Evolutionary conservation across 345 rosid species (phyloP).

Genomic region (Gossypium raimondii): DNA sequence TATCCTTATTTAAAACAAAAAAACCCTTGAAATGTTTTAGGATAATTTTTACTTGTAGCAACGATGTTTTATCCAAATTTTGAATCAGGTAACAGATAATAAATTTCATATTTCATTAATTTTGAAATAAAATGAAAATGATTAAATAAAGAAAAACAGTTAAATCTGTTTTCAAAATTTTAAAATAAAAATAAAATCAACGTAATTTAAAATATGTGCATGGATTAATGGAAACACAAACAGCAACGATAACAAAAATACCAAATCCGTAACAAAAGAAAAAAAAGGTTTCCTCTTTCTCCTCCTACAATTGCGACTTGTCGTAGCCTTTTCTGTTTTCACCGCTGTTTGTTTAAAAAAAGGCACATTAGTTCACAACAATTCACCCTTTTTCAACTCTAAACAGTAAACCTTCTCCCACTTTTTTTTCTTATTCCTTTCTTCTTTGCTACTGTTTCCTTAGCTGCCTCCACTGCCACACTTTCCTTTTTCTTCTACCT

Average conservation of each 20-base stretch:
- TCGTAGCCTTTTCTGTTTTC: not conserved
- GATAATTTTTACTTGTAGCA: no score
- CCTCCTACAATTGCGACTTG: conserved; percentile 3
- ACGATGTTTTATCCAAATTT: no score
- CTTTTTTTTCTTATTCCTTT: not conserved
- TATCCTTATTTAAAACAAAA: no score
- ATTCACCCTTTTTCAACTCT: not conserved
- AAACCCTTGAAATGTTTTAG: no score
- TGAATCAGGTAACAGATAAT: no score
- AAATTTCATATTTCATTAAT: no score
- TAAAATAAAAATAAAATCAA: no score
- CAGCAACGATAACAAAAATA: not conserved
- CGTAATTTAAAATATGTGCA: no score
- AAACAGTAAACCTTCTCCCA: not conserved
- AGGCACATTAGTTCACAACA: not conserved
- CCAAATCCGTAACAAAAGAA: not conserved
- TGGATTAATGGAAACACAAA: no score
- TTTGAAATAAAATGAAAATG: no score
- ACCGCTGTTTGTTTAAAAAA: not conserved
- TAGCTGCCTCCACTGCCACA: not conserved
- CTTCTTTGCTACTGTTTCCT: conserved; percentile 9
- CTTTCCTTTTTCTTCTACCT: not conserved
- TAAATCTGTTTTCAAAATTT: no score
- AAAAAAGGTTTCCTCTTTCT: not conserved
- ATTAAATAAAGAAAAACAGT: no score